phyloP scores from a whole-genome alignment of 129 eudicot genomes.

The Helianthus tuberosus region DNA sequence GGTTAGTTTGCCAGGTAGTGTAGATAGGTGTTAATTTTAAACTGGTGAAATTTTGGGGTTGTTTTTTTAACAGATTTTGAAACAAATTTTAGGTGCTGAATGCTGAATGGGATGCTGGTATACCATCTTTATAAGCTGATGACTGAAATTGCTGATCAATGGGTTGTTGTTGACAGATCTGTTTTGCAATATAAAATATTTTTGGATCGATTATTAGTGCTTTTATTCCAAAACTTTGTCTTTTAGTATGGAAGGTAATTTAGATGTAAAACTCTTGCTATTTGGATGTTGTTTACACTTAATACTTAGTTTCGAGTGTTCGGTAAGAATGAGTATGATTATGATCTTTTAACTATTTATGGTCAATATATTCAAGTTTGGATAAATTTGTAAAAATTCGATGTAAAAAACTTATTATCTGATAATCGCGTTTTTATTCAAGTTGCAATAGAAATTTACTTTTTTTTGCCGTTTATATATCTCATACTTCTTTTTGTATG shows the following conservation, averaged over 20 bases:
- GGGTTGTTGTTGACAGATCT: slow-evolving; percentile 16
- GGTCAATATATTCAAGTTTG: neutral
- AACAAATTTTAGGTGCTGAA: no score
- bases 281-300: neutral
- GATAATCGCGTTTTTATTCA: neutral
- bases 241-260: slow-evolving; percentile 7
- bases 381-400: neutral
- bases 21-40: no score
- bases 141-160: slow-evolving; percentile 16
- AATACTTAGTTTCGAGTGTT: slow-evolving; percentile 1
- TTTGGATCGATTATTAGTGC: slow-evolving; percentile 18
- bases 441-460: no score
- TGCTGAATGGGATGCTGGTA: no score
- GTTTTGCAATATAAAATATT: slow-evolving; percentile 9
- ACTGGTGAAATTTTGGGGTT: no score
- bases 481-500: no score
- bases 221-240: neutral
- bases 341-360: neutral
- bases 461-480: no score
- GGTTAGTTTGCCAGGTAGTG: slow-evolving; percentile 80
- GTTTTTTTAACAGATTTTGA: no score
- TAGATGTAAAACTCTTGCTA: neutral
- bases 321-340: neutral
- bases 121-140: slow-evolving; percentile 5
- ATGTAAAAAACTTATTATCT: neutral